phyloP scores from a whole-genome alignment of 768 basidiomycete species.

The Amanita subjunquillea region DNA sequence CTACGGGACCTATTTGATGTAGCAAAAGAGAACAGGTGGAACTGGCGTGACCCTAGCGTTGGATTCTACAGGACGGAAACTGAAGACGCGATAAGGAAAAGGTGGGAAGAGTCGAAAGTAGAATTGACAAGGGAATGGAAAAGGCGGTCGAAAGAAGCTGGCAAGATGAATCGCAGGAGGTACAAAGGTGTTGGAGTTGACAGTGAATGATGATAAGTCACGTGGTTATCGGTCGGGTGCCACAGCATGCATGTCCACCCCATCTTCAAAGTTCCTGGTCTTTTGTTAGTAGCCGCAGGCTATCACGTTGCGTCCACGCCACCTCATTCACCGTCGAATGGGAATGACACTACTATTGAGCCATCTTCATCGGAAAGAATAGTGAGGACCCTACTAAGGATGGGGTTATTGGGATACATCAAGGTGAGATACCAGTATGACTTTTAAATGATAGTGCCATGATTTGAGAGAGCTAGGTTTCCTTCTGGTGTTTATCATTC shows the following conservation, averaged over 20 bases:
- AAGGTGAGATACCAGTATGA: neutral
- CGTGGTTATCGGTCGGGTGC: too few relatives aligned
- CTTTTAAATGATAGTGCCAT: neutral
- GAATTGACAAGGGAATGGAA: conserved; percentile 74
- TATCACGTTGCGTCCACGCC: neutral
- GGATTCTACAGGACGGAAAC: conserved; percentile 41
- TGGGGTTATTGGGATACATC: neutral
- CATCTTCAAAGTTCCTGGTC: conserved; percentile 4
- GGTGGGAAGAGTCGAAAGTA: conserved; percentile 63
- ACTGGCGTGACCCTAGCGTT: conserved; percentile 30
- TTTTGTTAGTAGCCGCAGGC: conserved; percentile 1
- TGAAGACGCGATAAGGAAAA: conserved; percentile 49
- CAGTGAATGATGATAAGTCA: conserved; percentile 3
- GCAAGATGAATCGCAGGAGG: conserved; percentile 49
- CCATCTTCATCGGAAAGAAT: neutral
- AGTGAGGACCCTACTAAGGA: neutral
- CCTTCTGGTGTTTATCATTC: neutral
- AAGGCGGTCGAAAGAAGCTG: conserved; percentile 64
- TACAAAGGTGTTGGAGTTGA: conserved; percentile 29
- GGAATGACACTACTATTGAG: neutral
- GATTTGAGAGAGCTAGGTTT: neutral
- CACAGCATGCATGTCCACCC: neutral
- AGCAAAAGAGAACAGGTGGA: conserved; percentile 36
- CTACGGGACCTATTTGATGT: conserved; percentile 39
- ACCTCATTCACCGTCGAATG: conserved; percentile 3